Evolutionary conservation across 495 filamentous ascomycete species (phyloP), one percentile per base, ranked within the genome.

Genomic region (Immersiella caudata): DNA sequence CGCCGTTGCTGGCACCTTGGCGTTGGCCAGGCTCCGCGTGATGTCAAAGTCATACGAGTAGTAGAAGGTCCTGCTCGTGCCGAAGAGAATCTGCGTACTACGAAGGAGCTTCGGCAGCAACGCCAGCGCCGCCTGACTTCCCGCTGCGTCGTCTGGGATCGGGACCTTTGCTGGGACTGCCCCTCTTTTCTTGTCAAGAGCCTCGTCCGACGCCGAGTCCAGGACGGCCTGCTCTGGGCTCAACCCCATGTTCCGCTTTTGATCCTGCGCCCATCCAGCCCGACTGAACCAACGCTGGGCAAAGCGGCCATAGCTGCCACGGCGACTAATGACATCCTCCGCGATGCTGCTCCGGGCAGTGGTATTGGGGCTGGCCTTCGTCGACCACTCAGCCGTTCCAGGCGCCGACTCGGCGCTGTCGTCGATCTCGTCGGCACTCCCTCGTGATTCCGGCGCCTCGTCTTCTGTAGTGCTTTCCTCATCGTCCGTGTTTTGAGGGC

Each of bases 41-140:
- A 97, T 83, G 73, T 97, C 94, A 76, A 91, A 85, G 68, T 99
- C 95, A 76, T 99, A 97, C 14, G 92, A 89, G 72, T 91, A 99
- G 79, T 89, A 97, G 79, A 97, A 97, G 75, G 91, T 97, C 63
- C 83, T 83, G 20, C 90, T 93, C 4, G 89, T 84, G 3, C 86
- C 85, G 70, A 97, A 91, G 58, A 96, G 80, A 56, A 97, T 81
- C 74, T 89, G 91, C 14, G 92, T 90, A 58, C 91, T 95, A 18
- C 90, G 86, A 27, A 99, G 79, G 59, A 97, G 78, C 77, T 96
- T 97, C 1, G 94, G 94, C 35, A 94, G 81, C 20, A 98, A 79
- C n/a, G 76, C 69, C 6, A 74, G 64, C n/a, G 75, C 73, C 8
- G 72, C 74, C 18, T 71, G 72, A 51, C 73, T 79, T 49, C 78